Percentiles rank a stretch among this genome's conserved stretches.
Conservation (phyloP, 2,329 filamentous ascomycete species). For the Aphanoascus verrucosus region DNA sequence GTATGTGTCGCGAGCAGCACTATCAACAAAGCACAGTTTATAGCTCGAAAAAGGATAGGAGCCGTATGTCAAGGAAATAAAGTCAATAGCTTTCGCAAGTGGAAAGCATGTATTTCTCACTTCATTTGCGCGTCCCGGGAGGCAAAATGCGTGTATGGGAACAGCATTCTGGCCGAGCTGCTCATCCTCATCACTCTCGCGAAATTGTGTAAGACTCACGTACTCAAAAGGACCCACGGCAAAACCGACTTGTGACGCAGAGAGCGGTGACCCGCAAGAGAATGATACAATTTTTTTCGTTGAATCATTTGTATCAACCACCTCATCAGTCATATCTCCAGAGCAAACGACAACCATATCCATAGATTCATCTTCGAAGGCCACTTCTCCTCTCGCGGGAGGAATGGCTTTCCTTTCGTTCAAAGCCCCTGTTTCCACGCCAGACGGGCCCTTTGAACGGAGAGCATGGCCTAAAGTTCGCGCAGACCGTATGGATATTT, state of each 20-base stretch:
- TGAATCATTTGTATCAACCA: constrained; percentile 62
- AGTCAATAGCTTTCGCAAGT: constrained; percentile 76
- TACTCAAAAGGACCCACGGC: constrained; percentile 91
- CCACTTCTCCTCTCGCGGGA: too few species aligned
- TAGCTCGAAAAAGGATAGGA: constrained; percentile 87
- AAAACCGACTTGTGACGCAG: constrained; percentile 85
- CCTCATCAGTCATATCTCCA: constrained; percentile 76
- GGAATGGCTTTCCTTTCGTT: too few species aligned
- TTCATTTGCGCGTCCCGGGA: constrained; percentile 71
- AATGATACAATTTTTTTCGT: constrained; percentile 84
- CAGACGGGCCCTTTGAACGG: constrained; percentile 24
- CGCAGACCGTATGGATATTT: constrained; percentile 75
- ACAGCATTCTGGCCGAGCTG: constrained; percentile 80
- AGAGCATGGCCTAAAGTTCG: constrained; percentile 71
- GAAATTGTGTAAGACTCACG: constrained; percentile 77
- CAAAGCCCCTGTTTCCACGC: constrained; percentile 19
- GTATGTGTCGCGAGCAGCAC: constrained; percentile 63
- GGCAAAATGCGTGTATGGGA: constrained; percentile 81
- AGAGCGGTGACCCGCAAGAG: constrained; percentile 60
- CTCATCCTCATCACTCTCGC: constrained; percentile 83
- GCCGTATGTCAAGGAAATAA: constrained; percentile 77
- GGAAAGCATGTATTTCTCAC: constrained; percentile 79
- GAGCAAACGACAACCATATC: constrained; percentile 89
- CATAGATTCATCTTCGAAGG: constrained; percentile 63
- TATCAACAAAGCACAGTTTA: constrained; percentile 89